phyloP scores from a whole-genome alignment of 495 filamentous ascomycete species.

The Barbatosphaeria neglecta region DNA sequence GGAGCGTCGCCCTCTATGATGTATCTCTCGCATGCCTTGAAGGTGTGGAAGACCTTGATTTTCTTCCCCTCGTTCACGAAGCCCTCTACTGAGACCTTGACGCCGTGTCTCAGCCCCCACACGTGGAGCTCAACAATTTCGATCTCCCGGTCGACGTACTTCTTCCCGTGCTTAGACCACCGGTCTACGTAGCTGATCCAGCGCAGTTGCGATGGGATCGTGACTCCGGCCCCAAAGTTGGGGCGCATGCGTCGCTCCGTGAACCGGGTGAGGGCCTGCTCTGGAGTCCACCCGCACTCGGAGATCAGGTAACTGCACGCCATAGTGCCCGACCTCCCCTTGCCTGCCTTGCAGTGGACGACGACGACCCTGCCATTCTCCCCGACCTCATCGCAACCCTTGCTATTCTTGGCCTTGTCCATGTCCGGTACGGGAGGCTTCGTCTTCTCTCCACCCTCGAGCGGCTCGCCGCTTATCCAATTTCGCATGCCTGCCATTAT shows the following conservation, averaged over 20 bases:
- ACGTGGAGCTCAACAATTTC: conserved; percentile 83
- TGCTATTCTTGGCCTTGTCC: background rate
- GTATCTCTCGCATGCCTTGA: conserved; percentile 61
- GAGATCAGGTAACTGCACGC: conserved; percentile 80
- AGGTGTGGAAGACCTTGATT: conserved; percentile 75
- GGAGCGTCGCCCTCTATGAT: conserved; percentile 50
- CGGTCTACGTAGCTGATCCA: conserved; percentile 85
- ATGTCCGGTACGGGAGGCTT: background rate
- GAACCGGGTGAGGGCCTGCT: conserved; percentile 70
- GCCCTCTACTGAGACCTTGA: conserved; percentile 77
- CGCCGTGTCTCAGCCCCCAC: conserved; percentile 80
- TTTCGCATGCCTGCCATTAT: conserved; percentile 87
- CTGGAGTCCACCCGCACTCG: conserved; percentile 73
- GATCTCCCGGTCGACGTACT: conserved; percentile 70
- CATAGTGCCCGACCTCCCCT: conserved; percentile 85
- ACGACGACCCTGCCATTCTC: conserved; percentile 55
- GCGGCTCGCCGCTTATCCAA: conserved; percentile 56
- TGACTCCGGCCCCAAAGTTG: conserved; percentile 81
- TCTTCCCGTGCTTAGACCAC: conserved; percentile 62
- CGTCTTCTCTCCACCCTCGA: conserved; percentile 9
- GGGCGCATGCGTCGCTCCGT: conserved; percentile 81
- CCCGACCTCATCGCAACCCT: conserved; percentile 13
- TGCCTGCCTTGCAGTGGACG: conserved; percentile 95
- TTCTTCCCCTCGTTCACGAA: conserved; percentile 77
- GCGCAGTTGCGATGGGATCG: conserved; percentile 80